phyloP scores from a whole-genome alignment of 2,329 filamentous ascomycete genomes.

The Cladophialophora yegresii region DNA sequence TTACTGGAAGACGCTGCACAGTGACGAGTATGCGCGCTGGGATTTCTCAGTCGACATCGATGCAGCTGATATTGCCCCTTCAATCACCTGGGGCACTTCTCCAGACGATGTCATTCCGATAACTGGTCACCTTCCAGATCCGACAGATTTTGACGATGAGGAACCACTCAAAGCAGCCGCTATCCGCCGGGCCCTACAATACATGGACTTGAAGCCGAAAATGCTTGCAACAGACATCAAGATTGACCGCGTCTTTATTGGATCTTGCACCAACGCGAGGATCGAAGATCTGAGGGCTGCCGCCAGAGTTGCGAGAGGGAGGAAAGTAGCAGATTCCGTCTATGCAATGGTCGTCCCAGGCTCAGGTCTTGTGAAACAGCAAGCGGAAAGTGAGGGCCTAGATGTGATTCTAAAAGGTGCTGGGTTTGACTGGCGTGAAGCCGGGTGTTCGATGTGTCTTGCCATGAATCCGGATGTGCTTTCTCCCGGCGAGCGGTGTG shows the following conservation, averaged over 20 bases:
- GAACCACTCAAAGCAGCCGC: slow-evolving; percentile 68
- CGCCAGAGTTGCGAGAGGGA: slow-evolving; percentile 80
- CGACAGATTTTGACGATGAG: slow-evolving; percentile 78
- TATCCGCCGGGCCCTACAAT: slow-evolving; percentile 80
- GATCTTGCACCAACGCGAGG: slow-evolving; percentile 93
- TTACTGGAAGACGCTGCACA: slow-evolving; percentile 84
- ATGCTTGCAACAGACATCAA: slow-evolving; percentile 84
- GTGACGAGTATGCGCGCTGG: slow-evolving; percentile 83
- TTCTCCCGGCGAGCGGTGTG: slow-evolving; percentile 85
- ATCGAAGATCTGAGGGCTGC: slow-evolving; percentile 92
- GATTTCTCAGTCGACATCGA: slow-evolving; percentile 87
- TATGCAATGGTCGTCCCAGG: slow-evolving; percentile 96
- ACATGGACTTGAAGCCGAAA: slow-evolving; percentile 87
- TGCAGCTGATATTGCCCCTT: slow-evolving; percentile 87
- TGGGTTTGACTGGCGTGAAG: slow-evolving; percentile 97
- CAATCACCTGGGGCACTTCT: slow-evolving; percentile 93
- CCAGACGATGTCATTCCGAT: slow-evolving; percentile 96
- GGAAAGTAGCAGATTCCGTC: slow-evolving; percentile 80
- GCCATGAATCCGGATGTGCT: slow-evolving; percentile 99
- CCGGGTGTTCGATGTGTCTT: slow-evolving; percentile 97
- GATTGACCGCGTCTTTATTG: slow-evolving; percentile 95
- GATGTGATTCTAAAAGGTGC: slow-evolving; percentile 90
- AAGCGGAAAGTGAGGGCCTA: slow-evolving; percentile 85
- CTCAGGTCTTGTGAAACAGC: slow-evolving; percentile 87
- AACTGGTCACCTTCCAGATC: slow-evolving; percentile 80